These are phyloP conservation scores for Albifimbria verrucaria DNA, from an alignment of 2,329 filamentous ascomycete species.

Conservation along the genomic window DNA sequence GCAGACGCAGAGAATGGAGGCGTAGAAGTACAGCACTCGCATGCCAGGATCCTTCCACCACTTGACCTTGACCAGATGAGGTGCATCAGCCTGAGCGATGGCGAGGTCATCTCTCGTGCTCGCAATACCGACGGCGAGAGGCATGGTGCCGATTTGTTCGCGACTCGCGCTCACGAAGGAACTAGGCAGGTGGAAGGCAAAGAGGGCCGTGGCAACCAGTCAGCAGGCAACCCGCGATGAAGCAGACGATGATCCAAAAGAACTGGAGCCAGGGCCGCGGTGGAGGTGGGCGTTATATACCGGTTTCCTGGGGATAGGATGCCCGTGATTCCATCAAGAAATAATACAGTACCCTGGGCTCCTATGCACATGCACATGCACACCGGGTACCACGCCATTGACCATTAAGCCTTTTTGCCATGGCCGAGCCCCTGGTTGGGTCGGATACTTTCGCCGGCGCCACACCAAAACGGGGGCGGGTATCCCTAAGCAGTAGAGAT, in stretches of 20 bases:
- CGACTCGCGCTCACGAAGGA: neutral
- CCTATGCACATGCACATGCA: neutral
- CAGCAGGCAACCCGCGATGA: neutral
- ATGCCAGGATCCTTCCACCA: slow-evolving; percentile 55
- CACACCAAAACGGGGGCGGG: neutral
- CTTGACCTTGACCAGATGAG: slow-evolving; percentile 45
- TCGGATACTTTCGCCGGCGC: neutral
- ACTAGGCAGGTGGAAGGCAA: neutral
- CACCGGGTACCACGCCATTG: neutral
- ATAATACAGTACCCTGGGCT: neutral
- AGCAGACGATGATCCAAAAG: neutral
- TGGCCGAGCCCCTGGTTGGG: neutral
- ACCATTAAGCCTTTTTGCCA: slow-evolving; percentile 3
- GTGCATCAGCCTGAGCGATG: slow-evolving; percentile 43
- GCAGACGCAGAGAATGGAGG: slow-evolving; percentile 47
- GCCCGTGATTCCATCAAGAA: neutral
- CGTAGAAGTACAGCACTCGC: slow-evolving; percentile 52
- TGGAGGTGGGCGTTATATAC: neutral
- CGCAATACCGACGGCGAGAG: slow-evolving; percentile 2
- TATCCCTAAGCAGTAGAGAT: neutral
- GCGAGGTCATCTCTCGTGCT: slow-evolving; percentile 8
- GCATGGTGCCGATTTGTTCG: slow-evolving; percentile 4
- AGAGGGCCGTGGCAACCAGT: neutral
- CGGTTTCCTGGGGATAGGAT: neutral
- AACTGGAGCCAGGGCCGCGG: neutral